Conservation (phyloP, 2,329 filamentous ascomycete species). For the Penicillium expansum region DNA sequence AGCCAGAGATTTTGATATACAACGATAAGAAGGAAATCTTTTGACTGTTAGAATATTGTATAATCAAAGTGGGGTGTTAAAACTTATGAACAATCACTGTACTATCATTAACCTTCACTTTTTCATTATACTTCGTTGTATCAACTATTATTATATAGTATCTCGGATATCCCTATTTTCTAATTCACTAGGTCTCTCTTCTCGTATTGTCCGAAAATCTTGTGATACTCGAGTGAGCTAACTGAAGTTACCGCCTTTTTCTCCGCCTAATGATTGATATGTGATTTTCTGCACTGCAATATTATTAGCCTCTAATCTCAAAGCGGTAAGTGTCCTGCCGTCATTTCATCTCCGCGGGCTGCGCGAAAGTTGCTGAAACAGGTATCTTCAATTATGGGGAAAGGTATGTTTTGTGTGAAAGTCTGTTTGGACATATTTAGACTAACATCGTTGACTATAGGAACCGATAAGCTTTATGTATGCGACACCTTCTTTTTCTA, state of each 20-base stretch:
- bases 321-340: slow-evolving; percentile 10
- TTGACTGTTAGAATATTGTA: no score
- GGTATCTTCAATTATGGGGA: slow-evolving; percentile 26
- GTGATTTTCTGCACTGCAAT: not conserved
- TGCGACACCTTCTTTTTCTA: slow-evolving; percentile 13
- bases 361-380: slow-evolving; percentile 6
- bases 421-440: not conserved
- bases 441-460: slow-evolving; percentile 22
- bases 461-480: slow-evolving; percentile 53
- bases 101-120: no score
- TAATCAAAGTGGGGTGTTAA: no score
- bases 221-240: no score
- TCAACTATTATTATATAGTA: no score
- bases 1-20: no score
- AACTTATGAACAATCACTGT: no score
- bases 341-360: slow-evolving; percentile 7
- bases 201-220: no score
- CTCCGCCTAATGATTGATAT: not conserved
- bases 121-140: no score
- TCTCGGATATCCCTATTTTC: no score
- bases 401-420: slow-evolving; percentile 33
- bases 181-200: no score
- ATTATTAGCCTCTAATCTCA: not conserved
- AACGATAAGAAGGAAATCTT: no score
- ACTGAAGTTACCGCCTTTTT: not conserved